Evolutionary conservation across 2,329 filamentous ascomycete genomes (phyloP).

Genomic region (Penicillium sp.): DNA sequence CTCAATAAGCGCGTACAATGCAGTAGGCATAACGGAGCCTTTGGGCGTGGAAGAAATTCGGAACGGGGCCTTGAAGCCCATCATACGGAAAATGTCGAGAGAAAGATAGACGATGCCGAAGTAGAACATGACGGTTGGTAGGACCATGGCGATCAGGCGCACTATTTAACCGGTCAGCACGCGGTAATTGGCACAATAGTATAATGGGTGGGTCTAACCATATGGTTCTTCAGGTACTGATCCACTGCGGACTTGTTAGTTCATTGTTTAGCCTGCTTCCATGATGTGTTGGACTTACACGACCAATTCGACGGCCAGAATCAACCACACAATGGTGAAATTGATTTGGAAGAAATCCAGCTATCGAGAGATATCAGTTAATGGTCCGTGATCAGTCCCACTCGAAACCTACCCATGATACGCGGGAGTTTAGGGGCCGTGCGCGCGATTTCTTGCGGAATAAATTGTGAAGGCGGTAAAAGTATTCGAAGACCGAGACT

Average conservation of each 20-base stretch:
- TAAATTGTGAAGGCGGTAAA: constrained; percentile 42
- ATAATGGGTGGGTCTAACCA: constrained; percentile 28
- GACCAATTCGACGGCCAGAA: constrained; percentile 43
- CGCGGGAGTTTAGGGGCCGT: constrained; percentile 42
- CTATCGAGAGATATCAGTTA: constrained; percentile 21
- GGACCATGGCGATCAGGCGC: constrained; percentile 45
- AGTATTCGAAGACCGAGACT: constrained; percentile 45
- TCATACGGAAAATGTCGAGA: constrained; percentile 43
- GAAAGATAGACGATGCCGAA: constrained; percentile 43
- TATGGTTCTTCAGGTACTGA: constrained; percentile 42
- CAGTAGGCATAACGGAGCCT: constrained; percentile 57
- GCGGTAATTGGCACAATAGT: neutral
- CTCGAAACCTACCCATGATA: constrained; percentile 40
- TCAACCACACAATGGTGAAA: constrained; percentile 46
- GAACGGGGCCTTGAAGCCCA: constrained; percentile 54
- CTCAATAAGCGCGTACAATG: constrained; percentile 64
- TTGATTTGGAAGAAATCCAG: constrained; percentile 49
- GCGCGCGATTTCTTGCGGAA: constrained; percentile 38
- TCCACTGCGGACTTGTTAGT: constrained; percentile 33
- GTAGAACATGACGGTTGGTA: constrained; percentile 48
- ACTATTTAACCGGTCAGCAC: constrained; percentile 26
- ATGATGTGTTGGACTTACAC: constrained; percentile 31
- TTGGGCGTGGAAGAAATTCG: constrained; percentile 63
- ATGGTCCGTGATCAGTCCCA: neutral
- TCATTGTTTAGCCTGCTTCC: neutral